A percentile compares a stretch with the other conserved stretches of the same genome.
These are phyloP conservation scores for Mesembryanthemum crystallinum DNA, from an alignment of 148 eudicot species.

Conservation along the genomic window DNA sequence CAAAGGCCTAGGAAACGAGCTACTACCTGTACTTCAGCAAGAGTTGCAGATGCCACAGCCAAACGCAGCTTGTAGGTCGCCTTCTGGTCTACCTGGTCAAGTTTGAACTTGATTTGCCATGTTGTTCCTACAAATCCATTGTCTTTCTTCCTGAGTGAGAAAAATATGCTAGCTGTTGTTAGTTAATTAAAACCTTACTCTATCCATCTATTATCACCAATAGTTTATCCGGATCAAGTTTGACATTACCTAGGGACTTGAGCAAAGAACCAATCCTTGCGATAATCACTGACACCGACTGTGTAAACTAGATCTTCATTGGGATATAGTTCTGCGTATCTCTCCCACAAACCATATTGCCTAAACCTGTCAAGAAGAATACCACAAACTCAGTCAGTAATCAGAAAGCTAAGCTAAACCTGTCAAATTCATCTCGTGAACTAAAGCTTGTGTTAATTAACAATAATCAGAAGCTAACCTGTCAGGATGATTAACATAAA, in stretches of 20 bases:
- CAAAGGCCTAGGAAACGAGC: not conserved
- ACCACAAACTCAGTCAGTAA: not conserved
- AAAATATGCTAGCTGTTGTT: not conserved
- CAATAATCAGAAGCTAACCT: conserved; percentile 40
- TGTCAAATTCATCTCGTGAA: no score
- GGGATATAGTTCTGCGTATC: conserved; percentile 73
- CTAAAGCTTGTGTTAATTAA: not conserved
- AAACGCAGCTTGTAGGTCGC: conserved; percentile 64
- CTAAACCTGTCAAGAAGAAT: conserved; percentile 50
- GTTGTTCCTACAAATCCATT: conserved; percentile 70
- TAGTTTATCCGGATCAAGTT: not conserved
- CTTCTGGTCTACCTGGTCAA: conserved; percentile 39
- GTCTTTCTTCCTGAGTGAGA: conserved; percentile 43
- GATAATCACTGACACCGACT: conserved; percentile 55
- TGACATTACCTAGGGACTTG: conserved; percentile 65
- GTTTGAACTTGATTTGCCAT: conserved; percentile 85
- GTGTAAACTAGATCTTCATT: conserved; percentile 61
- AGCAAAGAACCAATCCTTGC: conserved; percentile 86
- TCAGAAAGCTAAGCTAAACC: conserved; percentile 7
- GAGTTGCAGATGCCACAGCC: conserved; percentile 81
- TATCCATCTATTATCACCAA: not conserved
- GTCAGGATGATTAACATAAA: conserved; percentile 68
- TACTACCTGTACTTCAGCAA: conserved; percentile 64
- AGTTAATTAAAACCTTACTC: not conserved
- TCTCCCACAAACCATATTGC: conserved; percentile 89